phyloP scores from a whole-genome alignment of 495 filamentous ascomycete genomes.

The Talaromyces ruber region DNA sequence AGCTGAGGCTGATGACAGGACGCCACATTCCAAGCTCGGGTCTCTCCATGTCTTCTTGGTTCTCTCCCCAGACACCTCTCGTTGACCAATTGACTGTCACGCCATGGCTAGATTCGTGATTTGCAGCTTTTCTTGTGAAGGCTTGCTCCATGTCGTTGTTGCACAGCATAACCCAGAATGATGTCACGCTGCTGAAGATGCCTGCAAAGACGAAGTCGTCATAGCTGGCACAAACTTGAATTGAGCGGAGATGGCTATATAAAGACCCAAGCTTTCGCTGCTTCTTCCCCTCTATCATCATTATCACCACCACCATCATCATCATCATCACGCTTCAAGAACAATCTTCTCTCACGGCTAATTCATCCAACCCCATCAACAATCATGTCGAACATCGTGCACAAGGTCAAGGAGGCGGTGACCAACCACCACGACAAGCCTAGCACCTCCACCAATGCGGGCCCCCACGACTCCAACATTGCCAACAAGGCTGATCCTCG shows the following conservation, averaged over 20 bases:
- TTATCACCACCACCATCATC: not conserved
- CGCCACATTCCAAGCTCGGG: not conserved
- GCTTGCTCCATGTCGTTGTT: not conserved
- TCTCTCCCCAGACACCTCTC: not conserved
- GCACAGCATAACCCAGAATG: not conserved
- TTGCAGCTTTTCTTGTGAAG: not conserved
- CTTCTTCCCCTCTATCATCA: not conserved
- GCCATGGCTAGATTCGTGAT: not conserved
- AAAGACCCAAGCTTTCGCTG: not conserved
- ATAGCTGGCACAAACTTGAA: not conserved
- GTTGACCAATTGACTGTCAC: not conserved
- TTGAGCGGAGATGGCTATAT: not conserved
- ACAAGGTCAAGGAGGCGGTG: constrained; percentile 69
- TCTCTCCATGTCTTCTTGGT: too few species aligned
- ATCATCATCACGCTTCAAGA: not conserved
- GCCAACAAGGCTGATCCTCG: constrained; percentile 44
- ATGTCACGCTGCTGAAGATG: not conserved
- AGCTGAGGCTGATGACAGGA: not conserved
- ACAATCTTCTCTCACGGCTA: too few species aligned
- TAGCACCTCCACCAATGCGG: constrained; percentile 10
- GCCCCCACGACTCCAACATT: constrained; percentile 25
- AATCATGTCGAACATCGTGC: constrained; percentile 55
- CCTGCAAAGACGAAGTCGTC: not conserved
- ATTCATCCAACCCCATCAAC: not conserved
- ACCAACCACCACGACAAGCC: constrained; percentile 34